phyloP scores from a whole-genome alignment of 208 protist species.

The Herpetomonas tarakana region DNA sequence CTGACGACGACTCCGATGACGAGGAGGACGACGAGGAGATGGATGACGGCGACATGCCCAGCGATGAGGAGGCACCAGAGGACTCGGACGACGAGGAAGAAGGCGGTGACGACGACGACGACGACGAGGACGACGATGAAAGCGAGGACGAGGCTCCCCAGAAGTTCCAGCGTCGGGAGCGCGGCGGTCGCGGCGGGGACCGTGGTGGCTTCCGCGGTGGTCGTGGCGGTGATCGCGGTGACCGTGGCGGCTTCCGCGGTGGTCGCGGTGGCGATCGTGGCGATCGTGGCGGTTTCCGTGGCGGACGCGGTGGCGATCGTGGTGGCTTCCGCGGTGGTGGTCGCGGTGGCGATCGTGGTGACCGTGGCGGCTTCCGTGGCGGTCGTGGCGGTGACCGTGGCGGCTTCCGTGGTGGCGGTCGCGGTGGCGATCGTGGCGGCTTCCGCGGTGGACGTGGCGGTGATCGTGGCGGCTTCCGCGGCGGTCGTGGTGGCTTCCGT shows the following conservation, averaged over 20 bases:
- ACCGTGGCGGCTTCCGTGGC: conserved; percentile 38
- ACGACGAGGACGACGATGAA: conserved; percentile 63
- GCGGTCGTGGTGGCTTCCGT: conserved; percentile 63
- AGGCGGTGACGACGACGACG: conserved; percentile 52
- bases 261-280: conserved; percentile 25
- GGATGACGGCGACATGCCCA: conserved; percentile 18
- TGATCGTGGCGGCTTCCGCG: conserved; percentile 45
- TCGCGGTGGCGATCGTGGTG: conserved; percentile 35
- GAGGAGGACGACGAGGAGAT: conserved; percentile 14
- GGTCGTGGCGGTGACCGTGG: conserved; percentile 44
- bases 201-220: conserved; percentile 34
- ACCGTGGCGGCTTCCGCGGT: conserved; percentile 36
- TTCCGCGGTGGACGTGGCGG: conserved; percentile 65
- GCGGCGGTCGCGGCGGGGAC: conserved; percentile 37
- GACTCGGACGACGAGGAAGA: conserved; percentile 32
- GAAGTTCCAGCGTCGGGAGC: conserved; percentile 81
- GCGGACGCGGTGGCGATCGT: conserved; percentile 12
- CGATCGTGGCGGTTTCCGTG: conserved; percentile 16
- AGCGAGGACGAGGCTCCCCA: conserved; percentile 49
- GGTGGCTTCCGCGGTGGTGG: conserved; percentile 35
- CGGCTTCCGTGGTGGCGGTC: conserved; percentile 41
- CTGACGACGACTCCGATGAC: conserved; percentile 9
- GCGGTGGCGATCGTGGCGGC: conserved; percentile 51
- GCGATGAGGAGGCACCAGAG: conserved; percentile 14
- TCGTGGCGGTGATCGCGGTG: conserved; percentile 28